A percentile compares a stretch with the other conserved stretches of the same genome.
These are phyloP conservation scores for Mycosphaerella sp. DNA, from an alignment of 2,329 filamentous ascomycete genomes.

Conservation along the genomic window DNA sequence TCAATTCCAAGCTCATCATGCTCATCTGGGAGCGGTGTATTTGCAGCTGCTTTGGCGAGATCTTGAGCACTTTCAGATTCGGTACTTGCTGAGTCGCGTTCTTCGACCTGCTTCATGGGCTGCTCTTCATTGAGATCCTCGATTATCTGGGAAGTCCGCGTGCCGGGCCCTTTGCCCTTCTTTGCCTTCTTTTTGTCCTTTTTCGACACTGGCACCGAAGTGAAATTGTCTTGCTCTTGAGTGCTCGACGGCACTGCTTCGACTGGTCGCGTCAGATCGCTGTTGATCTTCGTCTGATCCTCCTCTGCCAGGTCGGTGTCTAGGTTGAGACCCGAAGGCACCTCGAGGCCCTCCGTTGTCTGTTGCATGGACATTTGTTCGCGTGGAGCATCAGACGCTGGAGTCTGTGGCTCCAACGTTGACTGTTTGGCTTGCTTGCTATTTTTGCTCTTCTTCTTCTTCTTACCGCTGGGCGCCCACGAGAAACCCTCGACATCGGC, in stretches of 20 bases:
- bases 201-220: not conserved
- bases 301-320: not conserved
- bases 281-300: not conserved
- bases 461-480: constrained; percentile 9
- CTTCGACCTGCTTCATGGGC: not conserved
- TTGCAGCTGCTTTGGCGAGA: not conserved
- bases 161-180: constrained; percentile 15
- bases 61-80: not conserved
- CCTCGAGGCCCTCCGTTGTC: not conserved
- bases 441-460: constrained; percentile 26
- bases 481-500: constrained; percentile 11
- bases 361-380: not conserved
- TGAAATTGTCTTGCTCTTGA: constrained; percentile 2
- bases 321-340: not conserved
- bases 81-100: not conserved
- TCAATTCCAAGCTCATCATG: not conserved
- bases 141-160: constrained; percentile 10
- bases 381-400: not conserved
- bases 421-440: constrained; percentile 16
- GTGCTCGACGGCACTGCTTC: not conserved
- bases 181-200: constrained; percentile 21
- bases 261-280: not conserved
- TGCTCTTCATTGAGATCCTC: not conserved
- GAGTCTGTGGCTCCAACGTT: not conserved
- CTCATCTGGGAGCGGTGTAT: not conserved